These are phyloP conservation scores for Medicago arabica DNA, from an alignment of 306 rosid species.

Conservation along the genomic window DNA sequence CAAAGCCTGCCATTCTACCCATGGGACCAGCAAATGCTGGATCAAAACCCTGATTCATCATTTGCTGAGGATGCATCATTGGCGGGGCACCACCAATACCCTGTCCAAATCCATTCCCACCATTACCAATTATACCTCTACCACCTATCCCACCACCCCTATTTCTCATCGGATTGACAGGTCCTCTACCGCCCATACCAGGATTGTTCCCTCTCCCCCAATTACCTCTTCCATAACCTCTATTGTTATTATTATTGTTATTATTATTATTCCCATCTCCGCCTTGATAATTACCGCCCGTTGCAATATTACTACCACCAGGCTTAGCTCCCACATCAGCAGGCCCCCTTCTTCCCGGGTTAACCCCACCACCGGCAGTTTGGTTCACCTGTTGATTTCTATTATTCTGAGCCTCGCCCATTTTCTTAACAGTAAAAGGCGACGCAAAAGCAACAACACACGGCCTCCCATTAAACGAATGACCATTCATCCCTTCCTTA, in stretches of 20 bases:
- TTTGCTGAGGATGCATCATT: conserved; percentile 81
- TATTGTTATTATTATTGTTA: conserved; percentile 43
- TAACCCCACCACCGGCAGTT: conserved; percentile 31
- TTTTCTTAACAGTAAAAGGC: conserved; percentile 81
- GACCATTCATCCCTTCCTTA: conserved; percentile 94
- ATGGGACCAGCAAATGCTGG: conserved; percentile 91
- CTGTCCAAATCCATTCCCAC: conserved; percentile 91
- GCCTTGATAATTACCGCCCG: conserved; percentile 92
- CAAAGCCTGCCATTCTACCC: conserved; percentile 91
- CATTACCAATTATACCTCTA: conserved; percentile 92
- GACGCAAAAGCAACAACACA: conserved; percentile 92
- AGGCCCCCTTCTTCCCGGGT: conserved; percentile 74
- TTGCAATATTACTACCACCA: conserved; percentile 69
- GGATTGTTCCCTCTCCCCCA: conserved; percentile 88
- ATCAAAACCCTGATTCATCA: conserved; percentile 98
- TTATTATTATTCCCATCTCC: conserved; percentile 63
- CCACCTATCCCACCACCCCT: conserved; percentile 90
- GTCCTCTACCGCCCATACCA: conserved; percentile 89
- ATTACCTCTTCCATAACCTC: conserved; percentile 86
- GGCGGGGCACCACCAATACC: conserved; percentile 86
- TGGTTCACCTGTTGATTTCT: conserved; percentile 76
- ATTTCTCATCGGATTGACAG: conserved; percentile 78
- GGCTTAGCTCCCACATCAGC: conserved; percentile 68
- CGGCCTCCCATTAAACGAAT: conserved; percentile 81
- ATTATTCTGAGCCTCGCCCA: conserved; percentile 93